These are phyloP conservation scores for Bathelium albidoporum DNA, from an alignment of 495 filamentous ascomycete genomes.

Conservation along the genomic window DNA sequence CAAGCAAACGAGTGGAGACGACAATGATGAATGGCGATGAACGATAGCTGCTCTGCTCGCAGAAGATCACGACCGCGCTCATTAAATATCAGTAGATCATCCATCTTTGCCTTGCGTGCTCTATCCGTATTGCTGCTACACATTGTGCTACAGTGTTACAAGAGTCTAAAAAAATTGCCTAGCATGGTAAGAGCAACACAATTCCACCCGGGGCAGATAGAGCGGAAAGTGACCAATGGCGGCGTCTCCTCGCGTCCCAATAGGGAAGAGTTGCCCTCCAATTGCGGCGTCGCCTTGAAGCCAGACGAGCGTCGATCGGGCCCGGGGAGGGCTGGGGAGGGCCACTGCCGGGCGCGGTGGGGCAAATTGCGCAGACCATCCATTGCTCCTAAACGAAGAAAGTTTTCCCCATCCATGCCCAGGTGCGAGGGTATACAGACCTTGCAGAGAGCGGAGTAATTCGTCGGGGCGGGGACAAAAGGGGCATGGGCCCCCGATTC, in stretches of 20 bases:
- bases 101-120: too few species aligned
- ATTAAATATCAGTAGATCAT: too few species aligned
- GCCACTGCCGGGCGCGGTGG: neutral
- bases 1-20: too few species aligned
- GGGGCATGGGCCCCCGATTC: conserved; percentile 4
- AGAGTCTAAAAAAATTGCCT: neutral
- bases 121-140: too few species aligned
- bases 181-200: neutral
- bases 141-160: neutral
- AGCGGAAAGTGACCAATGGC: neutral
- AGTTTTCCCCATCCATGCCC: neutral
- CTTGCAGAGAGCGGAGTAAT: neutral
- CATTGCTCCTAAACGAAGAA: conserved; percentile 5
- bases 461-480: conserved; percentile 4
- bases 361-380: neutral
- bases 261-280: neutral
- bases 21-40: neutral
- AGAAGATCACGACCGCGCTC: neutral
- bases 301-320: neutral
- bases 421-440: neutral
- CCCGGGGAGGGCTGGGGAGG: too few species aligned
- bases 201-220: neutral
- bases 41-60: neutral
- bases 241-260: neutral
- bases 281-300: neutral